Base-by-base conservation (phyloP, 2,329 filamentous ascomycete genomes). In the Sporothrix mexicana region DNA sequence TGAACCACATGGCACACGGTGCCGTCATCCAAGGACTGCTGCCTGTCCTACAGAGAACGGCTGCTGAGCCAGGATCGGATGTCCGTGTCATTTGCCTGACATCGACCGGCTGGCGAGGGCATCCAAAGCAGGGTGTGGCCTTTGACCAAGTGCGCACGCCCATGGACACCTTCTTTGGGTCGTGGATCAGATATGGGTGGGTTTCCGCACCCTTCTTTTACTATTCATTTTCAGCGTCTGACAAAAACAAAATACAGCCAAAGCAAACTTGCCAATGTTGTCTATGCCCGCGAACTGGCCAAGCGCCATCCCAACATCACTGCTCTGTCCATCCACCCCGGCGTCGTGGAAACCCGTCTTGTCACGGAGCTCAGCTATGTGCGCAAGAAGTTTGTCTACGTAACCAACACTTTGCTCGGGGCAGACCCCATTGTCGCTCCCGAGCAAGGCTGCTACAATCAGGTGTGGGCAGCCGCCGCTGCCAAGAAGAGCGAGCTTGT, bases 1-100 rank as follows among this genome's bases (percentile, higher is more conserved):
- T 81, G 2, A 86, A 86, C 69, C 83, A 85, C 72, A 75, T 86
- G 3, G 84, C 82, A 2, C 83, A 85, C 64, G 82, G 83, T 6
- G 78, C 84, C 23, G 78, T 86, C 9, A 81, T 81, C 12, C 79
- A 80, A 45, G 75, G 80, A 2, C 75, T 84, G 25, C 67, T 79
- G 17, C 78, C 76, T 4, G 45, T 75, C 2, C 69, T 80, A n/a
- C 43, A 74, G 55, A 76, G 55, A 30, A 80, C 78, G 0, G 61
- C 61, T 1, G 77, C 77, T 3, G 74, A 68, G 45, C 43, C 64
- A 73, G 7, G 13, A 69, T 12, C 77, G 6, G 78, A 80, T 51
- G 78, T 78, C 4, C 76, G 79, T 25, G 59, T 80, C n/a, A 69
- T 80, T 12, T 62, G 61, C 20, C 71, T 79, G 8, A 79, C 77